Evolutionary conservation across 2,329 filamentous ascomycete genomes (phyloP).

Genomic region (Alternaria consortialis): DNA sequence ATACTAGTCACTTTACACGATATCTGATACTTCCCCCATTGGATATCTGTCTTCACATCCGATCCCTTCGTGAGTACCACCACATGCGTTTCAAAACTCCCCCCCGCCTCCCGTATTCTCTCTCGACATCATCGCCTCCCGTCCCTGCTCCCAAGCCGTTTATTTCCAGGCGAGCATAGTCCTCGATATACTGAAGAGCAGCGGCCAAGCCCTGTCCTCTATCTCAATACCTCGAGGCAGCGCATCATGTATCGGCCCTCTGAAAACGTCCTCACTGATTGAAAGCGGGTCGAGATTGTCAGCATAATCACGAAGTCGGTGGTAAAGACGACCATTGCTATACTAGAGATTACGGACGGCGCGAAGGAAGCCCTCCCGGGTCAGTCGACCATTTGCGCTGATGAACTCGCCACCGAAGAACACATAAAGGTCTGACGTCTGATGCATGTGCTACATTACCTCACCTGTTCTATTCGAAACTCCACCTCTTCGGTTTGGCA

Average conservation of each 20-base stretch:
- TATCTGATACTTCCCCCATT: not conserved
- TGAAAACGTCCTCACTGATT: not conserved
- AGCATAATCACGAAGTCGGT: not conserved
- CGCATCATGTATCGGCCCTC: not conserved
- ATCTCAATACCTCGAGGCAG: constrained; percentile 6
- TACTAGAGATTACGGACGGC: constrained; percentile 11
- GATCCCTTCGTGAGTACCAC: not conserved
- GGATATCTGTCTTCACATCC: not conserved
- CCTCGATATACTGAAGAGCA: constrained; percentile 2
- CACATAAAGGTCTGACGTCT: not conserved
- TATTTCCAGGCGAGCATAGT: constrained; percentile 3
- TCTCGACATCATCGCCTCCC: not conserved
- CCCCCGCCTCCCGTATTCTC: not conserved
- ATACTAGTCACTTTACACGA: not conserved
- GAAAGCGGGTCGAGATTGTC: not conserved
- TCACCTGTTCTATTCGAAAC: not conserved
- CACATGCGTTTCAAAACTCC: not conserved
- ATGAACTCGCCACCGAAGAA: constrained; percentile 10
- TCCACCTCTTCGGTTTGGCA: not conserved
- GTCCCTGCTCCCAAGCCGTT: not conserved
- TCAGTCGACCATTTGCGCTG: constrained; percentile 7
- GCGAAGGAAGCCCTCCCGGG: not conserved
- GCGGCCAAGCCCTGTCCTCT: not conserved
- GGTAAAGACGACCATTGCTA: constrained; percentile 3
- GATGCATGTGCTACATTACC: not conserved